Conservation (phyloP, 345 rosid genomes). For the Corchorus capsularis region DNA sequence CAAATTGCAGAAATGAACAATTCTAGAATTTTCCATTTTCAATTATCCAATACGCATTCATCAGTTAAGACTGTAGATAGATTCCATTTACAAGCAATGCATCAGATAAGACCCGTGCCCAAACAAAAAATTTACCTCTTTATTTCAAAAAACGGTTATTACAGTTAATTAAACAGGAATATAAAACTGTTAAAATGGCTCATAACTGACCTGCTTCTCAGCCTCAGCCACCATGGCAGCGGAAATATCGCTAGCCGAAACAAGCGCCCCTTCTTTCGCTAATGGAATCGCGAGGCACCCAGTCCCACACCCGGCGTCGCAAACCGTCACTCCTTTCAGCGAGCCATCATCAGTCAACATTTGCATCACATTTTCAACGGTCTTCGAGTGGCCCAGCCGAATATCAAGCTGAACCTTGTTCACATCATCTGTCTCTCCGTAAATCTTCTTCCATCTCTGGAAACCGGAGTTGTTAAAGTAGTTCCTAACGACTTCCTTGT, state of each 20-base stretch:
- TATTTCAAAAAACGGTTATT: background rate
- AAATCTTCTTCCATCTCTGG: constrained; percentile 94
- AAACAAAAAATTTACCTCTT: background rate
- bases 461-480: constrained; percentile 88
- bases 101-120: background rate
- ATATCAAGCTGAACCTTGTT: constrained; percentile 83
- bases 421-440: constrained; percentile 87
- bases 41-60: constrained; percentile 2
- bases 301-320: constrained; percentile 96
- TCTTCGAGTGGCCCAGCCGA: constrained; percentile 79
- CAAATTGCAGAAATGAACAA: background rate
- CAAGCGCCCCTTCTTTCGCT: constrained; percentile 85
- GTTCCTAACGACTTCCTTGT: constrained; percentile 90
- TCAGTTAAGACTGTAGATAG: background rate
- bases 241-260: constrained; percentile 86
- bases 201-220: constrained; percentile 56
- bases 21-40: background rate
- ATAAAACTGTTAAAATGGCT: background rate
- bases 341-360: constrained; percentile 81
- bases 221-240: constrained; percentile 97
- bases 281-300: constrained; percentile 77
- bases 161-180: background rate
- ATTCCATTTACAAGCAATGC: background rate
- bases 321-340: constrained; percentile 71
- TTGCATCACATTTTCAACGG: constrained; percentile 72